Percentiles rank a stretch among this genome's conserved stretches.
These are phyloP conservation scores for Cladosporium phlei DNA, from an alignment of 2,329 filamentous ascomycete genomes.

Conservation along the genomic window DNA sequence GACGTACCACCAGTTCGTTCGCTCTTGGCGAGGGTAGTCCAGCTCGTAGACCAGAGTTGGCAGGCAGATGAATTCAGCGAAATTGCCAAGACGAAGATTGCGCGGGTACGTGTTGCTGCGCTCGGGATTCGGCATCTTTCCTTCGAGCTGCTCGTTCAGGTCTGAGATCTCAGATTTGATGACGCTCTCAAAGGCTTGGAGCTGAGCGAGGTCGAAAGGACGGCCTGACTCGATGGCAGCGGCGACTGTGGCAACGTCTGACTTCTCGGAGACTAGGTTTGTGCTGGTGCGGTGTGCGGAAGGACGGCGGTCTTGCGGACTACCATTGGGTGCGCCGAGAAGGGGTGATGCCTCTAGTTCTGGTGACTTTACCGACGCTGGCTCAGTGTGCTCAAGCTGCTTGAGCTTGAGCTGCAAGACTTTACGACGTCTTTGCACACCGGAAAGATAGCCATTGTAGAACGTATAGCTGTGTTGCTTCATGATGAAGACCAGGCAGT, in stretches of 20 bases:
- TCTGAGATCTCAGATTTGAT: constrained; percentile 64
- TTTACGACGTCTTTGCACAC: constrained; percentile 53
- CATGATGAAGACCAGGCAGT: constrained; percentile 73
- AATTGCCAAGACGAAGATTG: constrained; percentile 61
- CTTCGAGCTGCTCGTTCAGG: constrained; percentile 60
- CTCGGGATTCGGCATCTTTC: constrained; percentile 49
- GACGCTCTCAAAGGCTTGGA: constrained; percentile 59
- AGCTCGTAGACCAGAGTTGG: constrained; percentile 76
- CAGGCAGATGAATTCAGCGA: constrained; percentile 68
- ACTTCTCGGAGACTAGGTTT: constrained; percentile 43
- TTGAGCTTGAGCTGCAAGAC: constrained; percentile 49
- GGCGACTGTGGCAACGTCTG: constrained; percentile 58
- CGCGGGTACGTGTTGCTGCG: constrained; percentile 56
- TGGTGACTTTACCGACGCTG: constrained; percentile 19
- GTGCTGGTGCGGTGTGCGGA: constrained; percentile 38
- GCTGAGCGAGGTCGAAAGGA: constrained; percentile 58
- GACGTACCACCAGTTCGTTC: constrained; percentile 70
- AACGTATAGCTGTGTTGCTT: constrained; percentile 78
- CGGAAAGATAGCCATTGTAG: constrained; percentile 63
- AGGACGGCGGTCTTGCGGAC: constrained; percentile 29
- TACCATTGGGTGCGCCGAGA: constrained; percentile 1
- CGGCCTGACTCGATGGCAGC: constrained; percentile 57
- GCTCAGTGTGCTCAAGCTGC: constrained; percentile 53
- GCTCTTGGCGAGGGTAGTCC: constrained; percentile 67
- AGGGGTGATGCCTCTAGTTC: constrained; percentile 1